Conservation (phyloP, 257 asterid species). For the Capsicum chinense region DNA sequence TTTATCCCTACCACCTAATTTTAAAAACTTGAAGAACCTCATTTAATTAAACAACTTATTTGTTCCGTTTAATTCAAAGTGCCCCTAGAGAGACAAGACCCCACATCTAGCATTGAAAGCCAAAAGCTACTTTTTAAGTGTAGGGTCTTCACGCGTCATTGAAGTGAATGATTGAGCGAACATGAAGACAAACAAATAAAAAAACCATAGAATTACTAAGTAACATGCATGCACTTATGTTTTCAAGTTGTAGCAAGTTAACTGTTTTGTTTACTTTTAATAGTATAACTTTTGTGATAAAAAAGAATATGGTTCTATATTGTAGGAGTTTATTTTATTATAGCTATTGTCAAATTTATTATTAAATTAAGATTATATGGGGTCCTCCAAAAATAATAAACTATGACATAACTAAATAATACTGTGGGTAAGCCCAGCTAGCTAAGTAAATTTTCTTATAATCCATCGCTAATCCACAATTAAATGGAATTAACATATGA, state of each 20-base stretch:
- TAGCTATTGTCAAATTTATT: not conserved
- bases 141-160: conserved; percentile 28
- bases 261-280: not conserved
- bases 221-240: not conserved
- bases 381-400: not conserved
- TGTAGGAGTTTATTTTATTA: not conserved
- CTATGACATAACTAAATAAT: not conserved
- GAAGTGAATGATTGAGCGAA: not conserved
- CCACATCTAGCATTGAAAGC: not conserved
- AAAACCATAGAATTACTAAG: too few relatives aligned
- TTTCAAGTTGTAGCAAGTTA: conserved; percentile 9
- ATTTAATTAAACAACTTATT: too few relatives aligned
- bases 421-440: too few relatives aligned
- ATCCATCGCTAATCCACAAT: too few relatives aligned
- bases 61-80: too few relatives aligned
- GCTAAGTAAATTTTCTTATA: too few relatives aligned
- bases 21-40: too few relatives aligned
- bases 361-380: not conserved
- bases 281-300: not conserved
- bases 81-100: too few relatives aligned
- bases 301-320: not conserved
- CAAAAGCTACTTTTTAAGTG: conserved; percentile 1
- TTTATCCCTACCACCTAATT: too few relatives aligned
- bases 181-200: not conserved
- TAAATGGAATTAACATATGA: too few relatives aligned